These are phyloP conservation scores for Thozetella sp. DNA, from an alignment of 495 filamentous ascomycete species.

Conservation along the genomic window DNA sequence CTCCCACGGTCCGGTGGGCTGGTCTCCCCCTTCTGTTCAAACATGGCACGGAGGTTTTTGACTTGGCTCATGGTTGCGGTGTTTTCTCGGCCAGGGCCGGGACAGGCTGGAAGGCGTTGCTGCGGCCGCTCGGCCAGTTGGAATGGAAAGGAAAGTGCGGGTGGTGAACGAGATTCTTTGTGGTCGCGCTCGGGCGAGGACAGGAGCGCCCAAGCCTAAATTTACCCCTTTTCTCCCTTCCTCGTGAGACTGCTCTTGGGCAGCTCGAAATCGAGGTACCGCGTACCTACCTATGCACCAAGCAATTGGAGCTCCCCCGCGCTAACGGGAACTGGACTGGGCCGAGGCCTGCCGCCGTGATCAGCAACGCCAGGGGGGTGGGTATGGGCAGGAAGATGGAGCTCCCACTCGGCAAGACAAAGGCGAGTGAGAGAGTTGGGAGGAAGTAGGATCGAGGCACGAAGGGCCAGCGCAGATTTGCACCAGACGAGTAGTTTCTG, in stretches of 20 bases:
- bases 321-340: background rate
- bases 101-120: background rate
- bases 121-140: background rate
- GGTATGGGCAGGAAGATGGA: background rate
- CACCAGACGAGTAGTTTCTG: background rate
- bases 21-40: conserved; percentile 70
- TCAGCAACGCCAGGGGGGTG: background rate
- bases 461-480: background rate
- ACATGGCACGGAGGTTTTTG: conserved; percentile 81
- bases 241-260: background rate
- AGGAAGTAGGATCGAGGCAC: background rate
- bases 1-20: conserved; percentile 74
- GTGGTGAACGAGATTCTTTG: background rate
- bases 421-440: background rate
- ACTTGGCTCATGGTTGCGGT: conserved; percentile 47
- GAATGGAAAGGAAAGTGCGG: background rate
- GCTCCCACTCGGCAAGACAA: background rate
- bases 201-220: background rate
- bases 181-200: background rate
- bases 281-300: too few species aligned
- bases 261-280: background rate
- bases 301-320: conserved; percentile 1
- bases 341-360: background rate
- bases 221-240: background rate
- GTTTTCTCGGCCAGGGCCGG: conserved; percentile 7